Evolutionary conservation across 2,329 filamentous ascomycete species (phyloP).

Genomic region (Pseudogymnoascus sp.): DNA sequence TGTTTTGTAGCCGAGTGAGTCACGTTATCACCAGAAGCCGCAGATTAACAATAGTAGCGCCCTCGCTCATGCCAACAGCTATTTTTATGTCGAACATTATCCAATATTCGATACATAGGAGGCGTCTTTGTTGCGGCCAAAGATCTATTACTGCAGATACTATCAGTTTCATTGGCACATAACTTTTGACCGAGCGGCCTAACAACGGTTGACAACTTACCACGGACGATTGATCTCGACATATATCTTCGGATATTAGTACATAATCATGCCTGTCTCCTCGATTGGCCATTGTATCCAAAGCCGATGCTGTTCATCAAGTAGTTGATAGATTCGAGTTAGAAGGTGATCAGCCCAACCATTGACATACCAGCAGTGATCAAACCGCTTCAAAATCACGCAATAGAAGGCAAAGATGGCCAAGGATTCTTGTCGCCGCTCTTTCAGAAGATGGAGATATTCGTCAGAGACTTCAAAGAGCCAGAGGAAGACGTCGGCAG

Average conservation of each 20-base stretch:
- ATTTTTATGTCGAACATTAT: neutral
- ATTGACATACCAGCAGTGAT: conserved; percentile 33
- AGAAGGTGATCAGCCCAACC: conserved; percentile 32
- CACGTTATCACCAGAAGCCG: neutral
- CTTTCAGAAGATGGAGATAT: conserved; percentile 31
- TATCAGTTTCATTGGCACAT: neutral
- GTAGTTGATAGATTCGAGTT: conserved; percentile 25
- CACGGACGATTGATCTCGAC: neutral
- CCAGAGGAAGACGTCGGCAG: conserved; percentile 36
- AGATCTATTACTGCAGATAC: neutral
- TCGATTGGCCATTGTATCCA: conserved; percentile 32
- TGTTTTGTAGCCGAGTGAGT: neutral
- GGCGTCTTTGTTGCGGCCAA: neutral
- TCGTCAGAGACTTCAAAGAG: conserved; percentile 32
- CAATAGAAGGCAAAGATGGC: conserved; percentile 33
- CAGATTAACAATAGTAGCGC: neutral
- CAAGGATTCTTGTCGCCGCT: conserved; percentile 29
- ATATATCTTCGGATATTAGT: neutral
- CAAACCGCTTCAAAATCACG: conserved; percentile 29
- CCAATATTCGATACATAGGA: neutral
- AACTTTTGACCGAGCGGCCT: neutral
- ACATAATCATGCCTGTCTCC: conserved; percentile 20
- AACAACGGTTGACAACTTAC: neutral
- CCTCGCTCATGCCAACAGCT: neutral
- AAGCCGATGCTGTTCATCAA: conserved; percentile 33